These are phyloP conservation scores for Ophiostoma perfectum DNA, from an alignment of 2,329 filamentous ascomycete species.

Conservation along the genomic window DNA sequence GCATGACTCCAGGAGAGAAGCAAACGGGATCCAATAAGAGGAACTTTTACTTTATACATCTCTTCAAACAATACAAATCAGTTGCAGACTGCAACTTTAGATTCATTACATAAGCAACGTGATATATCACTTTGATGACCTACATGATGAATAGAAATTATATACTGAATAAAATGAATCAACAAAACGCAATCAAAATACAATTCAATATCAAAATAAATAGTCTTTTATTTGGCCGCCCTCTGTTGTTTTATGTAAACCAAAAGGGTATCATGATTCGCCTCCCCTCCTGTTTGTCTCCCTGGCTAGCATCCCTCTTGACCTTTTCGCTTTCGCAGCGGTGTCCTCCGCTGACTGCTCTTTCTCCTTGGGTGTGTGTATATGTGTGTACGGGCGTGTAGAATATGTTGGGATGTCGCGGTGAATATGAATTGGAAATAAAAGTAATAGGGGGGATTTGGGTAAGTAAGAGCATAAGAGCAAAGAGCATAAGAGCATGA, in stretches of 20 bases:
- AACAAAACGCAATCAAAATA: too few relatives aligned
- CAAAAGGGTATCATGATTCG: constrained; percentile 28
- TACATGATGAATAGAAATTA: too few relatives aligned
- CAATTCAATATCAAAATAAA: too few relatives aligned
- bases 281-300: background rate
- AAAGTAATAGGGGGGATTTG: constrained; percentile 5
- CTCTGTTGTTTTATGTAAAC: constrained; percentile 21
- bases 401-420: background rate
- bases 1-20: constrained; percentile 22
- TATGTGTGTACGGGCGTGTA: background rate
- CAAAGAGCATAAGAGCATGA: background rate
- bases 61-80: background rate
- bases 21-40: constrained; percentile 14
- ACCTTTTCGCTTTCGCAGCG: too few relatives aligned
- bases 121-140: background rate
- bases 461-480: background rate
- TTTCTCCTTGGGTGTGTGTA: background rate
- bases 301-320: too few relatives aligned
- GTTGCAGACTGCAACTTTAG: constrained; percentile 4
- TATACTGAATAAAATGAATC: too few relatives aligned
- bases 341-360: too few relatives aligned
- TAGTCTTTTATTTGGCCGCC: background rate
- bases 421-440: background rate
- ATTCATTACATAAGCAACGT: background rate
- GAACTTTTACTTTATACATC: constrained; percentile 1